phyloP scores from a whole-genome alignment of 1,284 basidiomycete genomes.

The Ceratobasidium sp. region DNA sequence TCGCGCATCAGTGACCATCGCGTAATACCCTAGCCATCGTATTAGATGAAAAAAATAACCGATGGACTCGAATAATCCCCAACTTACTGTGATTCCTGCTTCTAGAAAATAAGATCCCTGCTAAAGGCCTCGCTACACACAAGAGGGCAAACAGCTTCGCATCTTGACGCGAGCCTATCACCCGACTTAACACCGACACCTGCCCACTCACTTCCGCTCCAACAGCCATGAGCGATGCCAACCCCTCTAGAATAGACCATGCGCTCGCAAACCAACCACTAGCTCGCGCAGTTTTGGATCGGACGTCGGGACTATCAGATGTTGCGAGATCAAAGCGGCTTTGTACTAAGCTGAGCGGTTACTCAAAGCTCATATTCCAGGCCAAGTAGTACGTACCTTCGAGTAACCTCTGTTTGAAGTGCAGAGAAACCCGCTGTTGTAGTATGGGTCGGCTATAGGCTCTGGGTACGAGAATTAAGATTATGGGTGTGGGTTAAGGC shows the following conservation, averaged over 20 bases:
- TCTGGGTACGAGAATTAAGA: neutral
- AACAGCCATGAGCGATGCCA: slow-evolving; percentile 11
- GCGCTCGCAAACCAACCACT: slow-evolving; percentile 18
- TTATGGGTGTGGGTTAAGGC: neutral
- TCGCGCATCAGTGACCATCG: slow-evolving; percentile 27
- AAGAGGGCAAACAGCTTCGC: slow-evolving; percentile 18
- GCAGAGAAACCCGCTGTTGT: slow-evolving; percentile 30
- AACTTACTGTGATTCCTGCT: slow-evolving; percentile 1
- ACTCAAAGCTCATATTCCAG: no score
- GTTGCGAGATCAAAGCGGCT: slow-evolving; percentile 25
- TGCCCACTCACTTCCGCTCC: slow-evolving; percentile 21
- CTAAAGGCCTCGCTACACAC: slow-evolving; percentile 22
- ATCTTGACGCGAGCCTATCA: slow-evolving; percentile 8
- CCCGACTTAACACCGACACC: slow-evolving; percentile 12
- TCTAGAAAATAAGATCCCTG: neutral
- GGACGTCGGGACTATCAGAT: slow-evolving; percentile 31
- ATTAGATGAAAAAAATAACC: no score
- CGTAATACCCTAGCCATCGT: slow-evolving; percentile 10
- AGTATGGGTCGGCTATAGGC: slow-evolving; percentile 24
- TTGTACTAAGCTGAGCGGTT: no score
- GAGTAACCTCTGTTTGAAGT: slow-evolving; percentile 31
- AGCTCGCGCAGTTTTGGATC: slow-evolving; percentile 27
- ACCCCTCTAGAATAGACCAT: slow-evolving; percentile 24
- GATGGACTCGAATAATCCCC: neutral
- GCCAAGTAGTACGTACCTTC: neutral